Evolutionary conservation across 148 eudicot genomes (phyloP), one percentile per base, ranked within the genome.

Genomic region (Persicaria maculosa): DNA sequence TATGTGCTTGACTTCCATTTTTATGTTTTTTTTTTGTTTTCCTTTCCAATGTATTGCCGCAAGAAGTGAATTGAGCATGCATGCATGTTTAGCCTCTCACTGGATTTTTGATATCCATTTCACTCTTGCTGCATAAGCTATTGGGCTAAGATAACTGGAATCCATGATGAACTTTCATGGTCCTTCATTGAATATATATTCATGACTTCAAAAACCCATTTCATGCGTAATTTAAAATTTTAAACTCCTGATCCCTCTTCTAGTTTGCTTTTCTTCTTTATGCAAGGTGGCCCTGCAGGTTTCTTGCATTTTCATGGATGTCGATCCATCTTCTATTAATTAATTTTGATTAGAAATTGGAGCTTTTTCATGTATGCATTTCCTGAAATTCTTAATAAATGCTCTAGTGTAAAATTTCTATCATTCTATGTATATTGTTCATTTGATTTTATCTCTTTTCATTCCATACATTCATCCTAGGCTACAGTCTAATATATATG

Each of bases 401-500:
- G 17, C 5, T 17, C 10, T 6, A 1, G 62, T 57, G 62, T 54
- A 54, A 17, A 57, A 2, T 25, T 6, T 19, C 19, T n/a, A n/a
- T n/a, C n/a, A n/a, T n/a, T n/a, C n/a, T 19, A 57, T 31, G 4
- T 57, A 57, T 20, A 19, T 6, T 17, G 1, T 19, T 19, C 19
- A 6, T 19, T 57, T 14, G 8, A 14, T 65, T 40, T 65, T 15
- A 25, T 57, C 47, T 40, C 70, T n/a, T 64, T 64, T 48, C 12
- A 48, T 8, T 7, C 52, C 9, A 8, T 9, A 9, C 52, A 9
- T 65, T 40, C 70, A 65, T 5, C 17, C 68, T n/a, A 17, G 54
- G 15, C 54, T 3, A 52, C 53, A 46, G 54, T 80, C 62, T 65
- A 65, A 45, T 44, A 44, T 44, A 11, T 70, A 11, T 71, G 62